Conservation (phyloP, 1,284 basidiomycete species). For the Porphyrellus sp. region DNA sequence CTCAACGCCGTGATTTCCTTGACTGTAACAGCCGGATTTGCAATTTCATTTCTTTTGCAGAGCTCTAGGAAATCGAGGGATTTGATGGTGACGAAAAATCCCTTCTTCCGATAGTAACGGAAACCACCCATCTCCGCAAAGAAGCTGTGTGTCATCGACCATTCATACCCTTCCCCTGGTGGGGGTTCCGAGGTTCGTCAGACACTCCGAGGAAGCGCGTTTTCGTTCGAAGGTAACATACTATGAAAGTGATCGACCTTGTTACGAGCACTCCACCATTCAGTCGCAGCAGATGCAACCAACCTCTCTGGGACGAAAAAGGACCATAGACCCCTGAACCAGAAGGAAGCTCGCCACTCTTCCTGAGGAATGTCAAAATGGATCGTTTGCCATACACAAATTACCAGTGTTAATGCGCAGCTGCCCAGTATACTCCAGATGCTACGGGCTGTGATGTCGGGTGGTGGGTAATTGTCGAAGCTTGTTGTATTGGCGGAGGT, state of each 20-base stretch:
- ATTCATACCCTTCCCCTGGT: neutral
- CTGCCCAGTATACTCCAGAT: conserved; percentile 4
- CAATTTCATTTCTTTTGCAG: neutral
- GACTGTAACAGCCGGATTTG: neutral
- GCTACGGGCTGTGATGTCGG: neutral
- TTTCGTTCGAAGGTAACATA: neutral
- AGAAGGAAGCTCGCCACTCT: neutral
- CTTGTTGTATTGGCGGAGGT: neutral
- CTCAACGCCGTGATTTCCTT: too few species aligned
- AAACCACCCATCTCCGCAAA: neutral
- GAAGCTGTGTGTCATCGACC: neutral
- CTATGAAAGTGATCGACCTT: neutral
- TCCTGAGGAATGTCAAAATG: neutral
- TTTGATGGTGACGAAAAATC: neutral
- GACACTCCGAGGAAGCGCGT: neutral
- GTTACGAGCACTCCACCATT: neutral
- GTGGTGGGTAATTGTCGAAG: neutral
- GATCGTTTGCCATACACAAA: conserved; percentile 3
- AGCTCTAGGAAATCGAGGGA: neutral
- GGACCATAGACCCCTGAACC: neutral
- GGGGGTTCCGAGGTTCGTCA: neutral
- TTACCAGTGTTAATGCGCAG: conserved; percentile 1
- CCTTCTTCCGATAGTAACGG: neutral
- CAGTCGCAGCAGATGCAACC: neutral
- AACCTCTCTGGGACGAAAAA: neutral